Evolutionary conservation across 2,329 filamentous ascomycete genomes (phyloP).

Genomic region (Fragosphaeria purpurea): DNA sequence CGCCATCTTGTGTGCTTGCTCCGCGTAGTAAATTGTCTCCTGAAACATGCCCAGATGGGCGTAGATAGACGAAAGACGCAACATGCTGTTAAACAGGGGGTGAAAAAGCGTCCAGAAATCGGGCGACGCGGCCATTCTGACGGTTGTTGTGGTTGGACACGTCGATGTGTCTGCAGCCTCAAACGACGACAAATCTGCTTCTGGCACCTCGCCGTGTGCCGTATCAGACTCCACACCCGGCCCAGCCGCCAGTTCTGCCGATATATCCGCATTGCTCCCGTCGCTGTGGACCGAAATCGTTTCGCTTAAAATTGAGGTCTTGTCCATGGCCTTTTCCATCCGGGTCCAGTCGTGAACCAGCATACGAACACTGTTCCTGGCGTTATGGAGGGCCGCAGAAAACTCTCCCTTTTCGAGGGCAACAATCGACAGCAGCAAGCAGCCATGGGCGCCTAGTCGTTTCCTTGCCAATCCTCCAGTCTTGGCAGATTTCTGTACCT

Average conservation of each 20-base stretch:
- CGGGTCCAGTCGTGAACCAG: constrained; percentile 47
- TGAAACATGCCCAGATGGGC: constrained; percentile 77
- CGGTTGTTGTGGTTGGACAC: not conserved
- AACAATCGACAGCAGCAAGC: constrained; percentile 54
- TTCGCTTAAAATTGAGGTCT: not conserved
- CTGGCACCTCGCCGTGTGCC: not conserved
- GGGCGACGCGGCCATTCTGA: constrained; percentile 27
- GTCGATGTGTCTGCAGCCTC: not conserved
- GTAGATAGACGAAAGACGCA: constrained; percentile 68
- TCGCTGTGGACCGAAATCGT: constrained; percentile 1
- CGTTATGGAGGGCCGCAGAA: constrained; percentile 46
- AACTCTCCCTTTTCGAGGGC: constrained; percentile 52
- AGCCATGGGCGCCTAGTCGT: constrained; percentile 35
- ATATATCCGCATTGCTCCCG: constrained; percentile 13
- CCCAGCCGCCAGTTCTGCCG: not conserved
- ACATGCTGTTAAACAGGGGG: constrained; percentile 59
- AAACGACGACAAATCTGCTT: not conserved
- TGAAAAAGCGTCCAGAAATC: constrained; percentile 72
- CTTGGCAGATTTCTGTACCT: not conserved
- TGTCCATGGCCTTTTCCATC: constrained; percentile 30
- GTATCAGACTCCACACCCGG: not conserved
- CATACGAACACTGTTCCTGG: constrained; percentile 46
- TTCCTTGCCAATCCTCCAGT: constrained; percentile 2
- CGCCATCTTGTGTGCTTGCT: constrained; percentile 73
- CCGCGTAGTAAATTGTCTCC: constrained; percentile 79